Percentiles rank a stretch among this genome's conserved stretches.
phyloP scores from a whole-genome alignment of 176 grass and related monocot genomes.

The Cenchrus americanus region DNA sequence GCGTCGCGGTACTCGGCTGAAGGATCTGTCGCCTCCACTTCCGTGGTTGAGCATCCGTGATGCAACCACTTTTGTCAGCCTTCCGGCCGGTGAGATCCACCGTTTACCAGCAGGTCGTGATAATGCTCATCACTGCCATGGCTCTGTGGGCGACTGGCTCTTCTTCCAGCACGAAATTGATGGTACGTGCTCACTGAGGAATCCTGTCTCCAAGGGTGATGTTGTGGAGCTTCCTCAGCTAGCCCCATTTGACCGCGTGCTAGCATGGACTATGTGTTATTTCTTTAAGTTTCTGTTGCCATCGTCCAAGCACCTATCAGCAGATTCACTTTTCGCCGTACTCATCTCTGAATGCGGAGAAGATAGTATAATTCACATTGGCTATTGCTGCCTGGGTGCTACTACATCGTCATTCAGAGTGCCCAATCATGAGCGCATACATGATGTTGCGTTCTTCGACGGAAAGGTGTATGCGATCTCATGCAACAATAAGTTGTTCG shows the following conservation, averaged over 20 bases:
- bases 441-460: not conserved
- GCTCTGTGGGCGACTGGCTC: constrained; percentile 14
- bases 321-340: not conserved
- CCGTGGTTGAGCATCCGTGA: constrained; percentile 26
- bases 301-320: not conserved
- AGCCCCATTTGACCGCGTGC: too few relatives aligned
- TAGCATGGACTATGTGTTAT: too few relatives aligned
- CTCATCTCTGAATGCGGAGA: not conserved
- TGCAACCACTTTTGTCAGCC: constrained; percentile 1
- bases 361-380: not conserved
- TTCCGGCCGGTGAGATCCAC: not conserved
- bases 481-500: not conserved
- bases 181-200: not conserved
- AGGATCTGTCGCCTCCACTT: not conserved
- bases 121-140: not conserved
- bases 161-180: not conserved
- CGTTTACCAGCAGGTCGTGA: not conserved
- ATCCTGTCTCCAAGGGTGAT: not conserved
- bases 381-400: not conserved
- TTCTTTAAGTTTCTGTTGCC: not conserved
- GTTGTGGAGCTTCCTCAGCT: not conserved
- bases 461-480: not conserved
- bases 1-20: not conserved
- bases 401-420: not conserved
- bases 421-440: not conserved